phyloP scores from a whole-genome alignment of 140 eudicot species.

The Stevia rebaudiana region DNA sequence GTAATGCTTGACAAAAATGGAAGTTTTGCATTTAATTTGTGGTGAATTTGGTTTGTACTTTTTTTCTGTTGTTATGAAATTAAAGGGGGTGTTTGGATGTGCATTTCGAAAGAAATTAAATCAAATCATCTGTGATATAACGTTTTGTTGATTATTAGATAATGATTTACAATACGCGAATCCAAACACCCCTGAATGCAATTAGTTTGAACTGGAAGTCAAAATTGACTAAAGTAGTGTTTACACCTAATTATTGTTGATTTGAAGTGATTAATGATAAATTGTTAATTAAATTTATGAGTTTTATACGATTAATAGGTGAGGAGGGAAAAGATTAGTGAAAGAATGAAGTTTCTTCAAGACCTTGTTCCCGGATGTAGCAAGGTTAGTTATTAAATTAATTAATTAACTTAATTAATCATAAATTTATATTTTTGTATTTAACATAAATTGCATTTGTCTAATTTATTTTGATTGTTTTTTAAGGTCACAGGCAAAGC shows the following conservation, averaged over 20 bases:
- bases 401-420: background rate
- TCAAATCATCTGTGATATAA: background rate
- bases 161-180: background rate
- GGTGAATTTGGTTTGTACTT: background rate
- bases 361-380: slow-evolving; percentile 99
- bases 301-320: slow-evolving; percentile 38
- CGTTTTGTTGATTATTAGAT: background rate
- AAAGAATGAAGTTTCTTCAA: slow-evolving; percentile 96
- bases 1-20: background rate
- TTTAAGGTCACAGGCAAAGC: slow-evolving; percentile 96
- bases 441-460: background rate
- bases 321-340: slow-evolving; percentile 96
- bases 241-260: background rate
- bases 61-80: background rate
- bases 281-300: background rate
- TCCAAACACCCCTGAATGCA: background rate
- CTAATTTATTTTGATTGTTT: slow-evolving; percentile 21
- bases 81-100: background rate
- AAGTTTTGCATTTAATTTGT: background rate
- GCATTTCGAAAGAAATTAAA: background rate
- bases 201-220: background rate
- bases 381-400: slow-evolving; percentile 51
- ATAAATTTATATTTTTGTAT: background rate
- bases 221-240: background rate
- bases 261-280: background rate